Evolutionary conservation across 192 early-diverging fungal genomes (phyloP), one percentile per base, ranked within the genome.

Genomic region (Chytriomyces sp.): DNA sequence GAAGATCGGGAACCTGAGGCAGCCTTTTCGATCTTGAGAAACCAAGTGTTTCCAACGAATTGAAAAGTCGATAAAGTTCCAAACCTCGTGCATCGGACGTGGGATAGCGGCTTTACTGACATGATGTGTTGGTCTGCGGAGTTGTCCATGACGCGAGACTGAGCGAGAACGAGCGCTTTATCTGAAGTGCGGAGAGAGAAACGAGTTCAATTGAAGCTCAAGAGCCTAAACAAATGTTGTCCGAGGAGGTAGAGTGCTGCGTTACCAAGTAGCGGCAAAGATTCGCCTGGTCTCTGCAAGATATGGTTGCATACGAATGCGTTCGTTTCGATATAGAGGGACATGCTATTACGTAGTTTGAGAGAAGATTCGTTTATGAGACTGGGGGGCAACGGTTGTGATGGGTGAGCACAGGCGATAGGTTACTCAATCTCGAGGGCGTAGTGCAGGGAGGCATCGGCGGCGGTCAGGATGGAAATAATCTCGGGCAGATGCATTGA

Each of bases 1-100:
- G 50, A 20, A 87, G 45, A 49, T 77, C 60, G 20, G 79, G 79
- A 23, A 81, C 75, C 28, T 80, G 79, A 2, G 83, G 86, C 44
- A 82, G 45, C 11, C 79, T 80, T 20, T 70, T 18, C 8, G 45
- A 26, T 45, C 18, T 9, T 35, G 11, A 26, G 43, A 60, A 44
- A 24, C 11, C n/a, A 7, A 35, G 10, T 49, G 66, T 23, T 61
- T 61, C 69, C 11, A 35, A 16, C 63, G 75, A 43, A 46, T 65
- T 35, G 35, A 35, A 35, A 35, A 35, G 35, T 35, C 35, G 35
- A 35, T 11, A 67, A 64, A 49, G 24, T 57, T 7, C 53, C 76
- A 35, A 47, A 77, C 48, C 77, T 35, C 16, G 49, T 79, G 49
- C 83, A 67, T 46, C 83, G 80, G 16, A 83, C 78, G 67, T 84